phyloP scores from a whole-genome alignment of 2,329 filamentous ascomycete genomes.

The Metarhizium guizhouense region DNA sequence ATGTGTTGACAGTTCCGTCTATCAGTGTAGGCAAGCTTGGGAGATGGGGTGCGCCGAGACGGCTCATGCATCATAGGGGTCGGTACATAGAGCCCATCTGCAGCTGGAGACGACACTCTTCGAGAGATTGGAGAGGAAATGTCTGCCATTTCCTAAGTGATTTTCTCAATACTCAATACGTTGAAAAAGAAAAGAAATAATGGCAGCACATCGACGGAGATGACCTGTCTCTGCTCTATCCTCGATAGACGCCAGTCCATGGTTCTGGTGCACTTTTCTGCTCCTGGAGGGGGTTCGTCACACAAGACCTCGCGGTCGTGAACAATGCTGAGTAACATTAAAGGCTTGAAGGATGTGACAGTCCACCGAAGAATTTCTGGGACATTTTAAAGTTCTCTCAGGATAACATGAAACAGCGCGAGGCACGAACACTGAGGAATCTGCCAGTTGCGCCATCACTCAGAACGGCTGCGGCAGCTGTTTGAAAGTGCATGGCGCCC shows the following conservation, averaged over 20 bases:
- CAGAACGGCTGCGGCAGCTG: neutral
- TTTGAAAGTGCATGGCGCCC: neutral
- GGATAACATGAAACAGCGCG: neutral
- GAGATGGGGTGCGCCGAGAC: slow-evolving; percentile 3
- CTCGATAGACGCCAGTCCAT: slow-evolving; percentile 22
- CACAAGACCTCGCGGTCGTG: neutral
- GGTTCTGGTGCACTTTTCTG: slow-evolving; percentile 40
- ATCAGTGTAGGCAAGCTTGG: slow-evolving; percentile 1
- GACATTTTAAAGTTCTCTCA: neutral
- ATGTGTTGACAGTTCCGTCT: slow-evolving; percentile 1
- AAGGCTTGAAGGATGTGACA: neutral
- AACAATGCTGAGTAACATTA: neutral
- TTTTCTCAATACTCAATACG: slow-evolving; percentile 3
- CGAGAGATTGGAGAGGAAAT: neutral
- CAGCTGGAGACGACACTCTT: slow-evolving; percentile 1
- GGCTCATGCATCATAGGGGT: neutral
- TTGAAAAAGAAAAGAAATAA: slow-evolving; percentile 22
- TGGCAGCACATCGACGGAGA: neutral
- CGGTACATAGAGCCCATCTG: neutral
- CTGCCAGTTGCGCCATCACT: neutral
- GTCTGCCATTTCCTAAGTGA: neutral
- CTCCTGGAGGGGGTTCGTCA: neutral
- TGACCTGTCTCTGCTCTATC: neutral
- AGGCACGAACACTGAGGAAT: neutral
- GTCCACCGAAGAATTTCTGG: neutral